Base-by-base conservation (phyloP, 1,139 yeast genomes). In the Magnusiomyces suaveolens region DNA sequence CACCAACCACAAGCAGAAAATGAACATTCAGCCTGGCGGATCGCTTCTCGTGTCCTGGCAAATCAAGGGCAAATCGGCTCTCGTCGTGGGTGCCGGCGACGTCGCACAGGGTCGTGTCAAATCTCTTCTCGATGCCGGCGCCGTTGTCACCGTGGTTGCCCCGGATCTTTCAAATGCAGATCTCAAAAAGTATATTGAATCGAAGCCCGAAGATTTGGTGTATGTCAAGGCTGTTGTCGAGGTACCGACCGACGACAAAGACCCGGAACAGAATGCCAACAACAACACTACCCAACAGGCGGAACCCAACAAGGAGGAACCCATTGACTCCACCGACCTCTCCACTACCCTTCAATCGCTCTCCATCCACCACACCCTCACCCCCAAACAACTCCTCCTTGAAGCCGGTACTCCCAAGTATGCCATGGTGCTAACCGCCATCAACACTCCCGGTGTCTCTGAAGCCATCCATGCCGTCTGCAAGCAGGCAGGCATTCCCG, bases 1-100 rank as follows among this genome's bases (percentile, higher is more conserved):
- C n/a, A n/a, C n/a, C n/a, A n/a, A n/a, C n/a, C n/a, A n/a, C n/a
- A n/a, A n/a, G n/a, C n/a, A n/a, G n/a, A n/a, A n/a, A 29, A 54
- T 54, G 57, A 52, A 55, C 44, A 51, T 52, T 29, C 54, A 49
- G 33, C 56, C 67, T 54, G 72, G 71, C 47, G 84, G 82, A 1
- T 83, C 88, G 6, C 72, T 84, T 23, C 73, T 84, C 58, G 72
- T 85, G 16, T 90, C 92, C 6, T 84, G 86, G 84, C 89, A 84
- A 67, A 82, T 85, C 43, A 75, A 75, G 59, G 71, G 74, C 60
- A 80, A 78, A 57, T 86, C 79, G 61, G 87, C 85, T 26, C 73
- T 87, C 25, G 86, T 87, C 1, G 79, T 87, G 48, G 95, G 95
- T 0, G 87, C 84, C 8, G 95, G 95, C 3, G 88, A 84, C 52